A percentile compares a stretch with the other conserved stretches of the same genome.
Evolutionary conservation across 208 protist genomes (phyloP).

Genomic region (Crithidia acanthocephali): DNA sequence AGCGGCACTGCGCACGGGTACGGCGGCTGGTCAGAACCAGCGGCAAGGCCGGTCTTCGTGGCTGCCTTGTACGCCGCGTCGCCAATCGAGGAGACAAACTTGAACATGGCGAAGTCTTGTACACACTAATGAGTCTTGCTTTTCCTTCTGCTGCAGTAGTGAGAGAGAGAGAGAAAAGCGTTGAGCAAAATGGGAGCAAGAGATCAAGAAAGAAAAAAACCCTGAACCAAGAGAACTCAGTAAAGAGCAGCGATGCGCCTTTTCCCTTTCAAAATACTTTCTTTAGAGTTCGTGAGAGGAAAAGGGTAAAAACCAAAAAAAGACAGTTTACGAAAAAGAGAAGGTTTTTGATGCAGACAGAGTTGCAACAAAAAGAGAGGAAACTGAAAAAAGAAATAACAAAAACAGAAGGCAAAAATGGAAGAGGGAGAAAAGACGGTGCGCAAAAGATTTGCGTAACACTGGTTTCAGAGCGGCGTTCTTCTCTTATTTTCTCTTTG

Average conservation of each 20-base stretch:
- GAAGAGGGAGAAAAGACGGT: background rate
- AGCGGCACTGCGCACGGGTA: constrained; percentile 88
- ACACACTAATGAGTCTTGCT: background rate
- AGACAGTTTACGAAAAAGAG: constrained; percentile 7
- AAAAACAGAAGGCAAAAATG: background rate
- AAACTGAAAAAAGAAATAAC: too few species aligned
- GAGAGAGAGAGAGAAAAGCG: background rate
- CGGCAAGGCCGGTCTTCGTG: constrained; percentile 73
- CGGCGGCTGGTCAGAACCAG: constrained; percentile 74
- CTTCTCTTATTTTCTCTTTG: background rate
- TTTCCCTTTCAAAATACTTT: too few species aligned
- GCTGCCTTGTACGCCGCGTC: constrained; percentile 79
- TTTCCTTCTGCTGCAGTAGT: background rate
- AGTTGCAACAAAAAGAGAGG: background rate
- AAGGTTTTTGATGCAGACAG: background rate
- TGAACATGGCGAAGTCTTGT: constrained; percentile 52
- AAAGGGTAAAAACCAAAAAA: constrained; percentile 6
- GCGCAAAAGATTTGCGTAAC: background rate
- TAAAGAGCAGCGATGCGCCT: too few species aligned
- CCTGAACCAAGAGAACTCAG: too few species aligned
- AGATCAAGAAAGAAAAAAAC: constrained; percentile 4
- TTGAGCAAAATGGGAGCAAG: background rate
- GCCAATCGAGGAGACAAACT: constrained; percentile 66
- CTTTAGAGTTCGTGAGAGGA: too few species aligned
- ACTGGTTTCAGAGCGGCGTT: background rate